Conservation (phyloP, 331 rosid species). For the Pyrus hybrid region DNA sequence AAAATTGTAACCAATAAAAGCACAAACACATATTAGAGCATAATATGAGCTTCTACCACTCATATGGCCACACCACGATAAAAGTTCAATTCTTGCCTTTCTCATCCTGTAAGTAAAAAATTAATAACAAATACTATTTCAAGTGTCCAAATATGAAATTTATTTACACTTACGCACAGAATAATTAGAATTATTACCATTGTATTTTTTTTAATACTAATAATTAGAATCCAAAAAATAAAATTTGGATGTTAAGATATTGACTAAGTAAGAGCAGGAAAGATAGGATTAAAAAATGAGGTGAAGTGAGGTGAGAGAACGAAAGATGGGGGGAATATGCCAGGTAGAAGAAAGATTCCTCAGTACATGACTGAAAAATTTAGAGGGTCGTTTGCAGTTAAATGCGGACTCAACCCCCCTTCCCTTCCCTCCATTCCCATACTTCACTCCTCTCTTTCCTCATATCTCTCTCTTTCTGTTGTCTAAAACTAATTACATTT, state of each 20-base stretch:
- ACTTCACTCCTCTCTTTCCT: neutral
- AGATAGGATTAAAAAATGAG: neutral
- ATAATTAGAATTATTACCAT: neutral
- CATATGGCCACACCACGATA: too few species aligned
- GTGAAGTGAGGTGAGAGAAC: neutral
- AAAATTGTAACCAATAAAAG: too few species aligned
- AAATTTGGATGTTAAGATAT: neutral
- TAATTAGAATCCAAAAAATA: neutral
- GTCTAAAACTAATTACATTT: neutral
- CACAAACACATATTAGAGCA: too few species aligned
- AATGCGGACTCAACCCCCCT: neutral
- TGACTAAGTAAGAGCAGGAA: neutral
- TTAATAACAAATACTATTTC: too few species aligned
- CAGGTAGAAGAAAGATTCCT: neutral
- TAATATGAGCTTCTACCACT: too few species aligned
- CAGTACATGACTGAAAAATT: neutral
- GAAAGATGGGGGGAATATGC: conserved; percentile 6
- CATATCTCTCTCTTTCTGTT: neutral
- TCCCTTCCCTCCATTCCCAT: neutral
- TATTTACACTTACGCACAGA: neutral
- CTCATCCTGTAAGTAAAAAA: too few species aligned
- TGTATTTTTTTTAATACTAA: too few species aligned
- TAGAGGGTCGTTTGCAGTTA: neutral
- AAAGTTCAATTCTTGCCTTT: too few species aligned
- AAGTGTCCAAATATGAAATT: neutral